Base-by-base conservation (phyloP, 352 stramenopile genomes). In the Globisporangium camurandrum region DNA sequence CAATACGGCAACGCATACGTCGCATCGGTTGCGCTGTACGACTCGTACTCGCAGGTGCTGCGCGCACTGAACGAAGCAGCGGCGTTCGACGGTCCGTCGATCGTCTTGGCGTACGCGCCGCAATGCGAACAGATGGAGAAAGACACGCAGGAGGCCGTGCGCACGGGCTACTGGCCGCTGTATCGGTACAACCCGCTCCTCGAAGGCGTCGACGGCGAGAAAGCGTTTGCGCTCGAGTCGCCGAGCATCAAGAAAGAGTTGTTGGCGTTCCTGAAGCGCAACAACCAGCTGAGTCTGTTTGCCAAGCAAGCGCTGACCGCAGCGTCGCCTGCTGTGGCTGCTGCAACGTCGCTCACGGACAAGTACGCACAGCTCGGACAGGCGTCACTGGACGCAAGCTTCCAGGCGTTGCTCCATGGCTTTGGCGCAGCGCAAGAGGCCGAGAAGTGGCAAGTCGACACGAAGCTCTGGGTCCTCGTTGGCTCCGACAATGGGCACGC, bases 1-100 rank as follows among this genome's bases (percentile, higher is more conserved):
- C 87, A 93, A 56, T 97, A 97, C 59, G 86, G 91, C 54, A 94
- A 96, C 64, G 82, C 89, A 1, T 97, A 97, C 61, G 86, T 97
- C 40, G 88, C 88, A 6, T 96, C 85, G 1, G 86, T 97, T 4
- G 86, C 83, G 33, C 64, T 97, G 14, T 94, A 96, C 70, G 81
- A 88, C 61, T 88, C 75, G 57, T 87, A 92, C 60, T 88, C 78
- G 45, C 78, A 90, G 51, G 74, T 95, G 39, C 69, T 96, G 42
- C 77, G 87, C 40, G 83, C 88, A n/a, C 64, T 96, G 44, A 86
- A 95, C 56, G 87, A 97, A 64, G 89, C 85, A 17, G 87, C 96
- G 64, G 74, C 79, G 3, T 90, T 96, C 49, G 67, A 95, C 50
- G 88, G 86, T 28, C 88, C 88, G 54, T 95, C 84, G 11, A 93